These are phyloP conservation scores for Penicillium sp. DNA, from an alignment of 2,329 filamentous ascomycete species.

Conservation along the genomic window DNA sequence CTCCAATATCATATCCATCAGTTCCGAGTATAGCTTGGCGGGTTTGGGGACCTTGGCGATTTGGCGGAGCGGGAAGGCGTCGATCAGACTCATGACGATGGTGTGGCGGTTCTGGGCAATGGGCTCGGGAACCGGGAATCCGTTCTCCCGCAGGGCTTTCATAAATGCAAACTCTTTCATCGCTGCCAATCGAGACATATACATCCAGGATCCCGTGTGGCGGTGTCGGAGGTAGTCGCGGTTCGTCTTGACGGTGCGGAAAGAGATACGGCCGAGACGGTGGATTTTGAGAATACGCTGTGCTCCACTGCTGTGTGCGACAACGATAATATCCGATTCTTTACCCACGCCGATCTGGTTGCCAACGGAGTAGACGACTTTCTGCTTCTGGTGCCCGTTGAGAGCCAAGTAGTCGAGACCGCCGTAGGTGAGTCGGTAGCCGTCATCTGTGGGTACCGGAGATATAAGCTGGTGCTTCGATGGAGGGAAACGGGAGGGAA, in stretches of 20 bases:
- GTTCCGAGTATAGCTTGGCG: conserved; percentile 80
- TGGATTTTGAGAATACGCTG: conserved; percentile 94
- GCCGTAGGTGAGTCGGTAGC: conserved; percentile 93
- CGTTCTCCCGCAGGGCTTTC: conserved; percentile 77
- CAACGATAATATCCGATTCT: conserved; percentile 94
- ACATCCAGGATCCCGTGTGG: conserved; percentile 89
- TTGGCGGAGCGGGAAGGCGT: conserved; percentile 88
- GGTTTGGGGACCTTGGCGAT: conserved; percentile 81
- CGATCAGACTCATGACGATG: conserved; percentile 90
- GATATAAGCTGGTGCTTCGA: neutral
- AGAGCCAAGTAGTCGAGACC: conserved; percentile 97
- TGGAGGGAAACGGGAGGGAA: neutral
- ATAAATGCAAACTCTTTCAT: conserved; percentile 96
- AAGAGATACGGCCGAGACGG: conserved; percentile 89
- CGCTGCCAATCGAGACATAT: conserved; percentile 87
- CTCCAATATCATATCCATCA: conserved; percentile 81
- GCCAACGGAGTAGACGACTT: conserved; percentile 84
- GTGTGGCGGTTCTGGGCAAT: conserved; percentile 89
- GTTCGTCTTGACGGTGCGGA: conserved; percentile 93
- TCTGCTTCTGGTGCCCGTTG: conserved; percentile 78
- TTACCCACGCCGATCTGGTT: conserved; percentile 95
- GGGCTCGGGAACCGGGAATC: conserved; percentile 85
- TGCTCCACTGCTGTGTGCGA: conserved; percentile 72
- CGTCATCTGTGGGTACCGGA: conserved; percentile 62
- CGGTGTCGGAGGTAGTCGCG: conserved; percentile 89